Evolutionary conservation across 2,329 filamentous ascomycete species (phyloP).

Genomic region (Hansfordia pulvinata): DNA sequence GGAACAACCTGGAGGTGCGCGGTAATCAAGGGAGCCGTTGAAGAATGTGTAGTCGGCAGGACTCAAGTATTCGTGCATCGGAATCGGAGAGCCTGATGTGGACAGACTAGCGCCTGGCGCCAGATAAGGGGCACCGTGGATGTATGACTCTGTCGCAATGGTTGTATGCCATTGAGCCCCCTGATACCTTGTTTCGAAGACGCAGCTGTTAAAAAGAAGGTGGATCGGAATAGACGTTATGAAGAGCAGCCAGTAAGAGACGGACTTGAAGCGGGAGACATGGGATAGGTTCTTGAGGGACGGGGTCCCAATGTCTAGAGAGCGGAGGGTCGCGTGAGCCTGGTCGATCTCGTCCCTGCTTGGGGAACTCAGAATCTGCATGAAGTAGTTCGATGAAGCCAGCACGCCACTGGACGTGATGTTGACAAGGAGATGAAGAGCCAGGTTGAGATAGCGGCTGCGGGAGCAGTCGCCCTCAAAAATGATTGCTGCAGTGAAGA

Average conservation of each 20-base stretch:
- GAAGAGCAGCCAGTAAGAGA: constrained; percentile 2
- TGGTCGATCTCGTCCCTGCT: constrained; percentile 13
- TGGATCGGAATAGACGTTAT: constrained; percentile 4
- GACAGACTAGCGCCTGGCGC: constrained; percentile 2
- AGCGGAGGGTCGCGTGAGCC: constrained; percentile 23
- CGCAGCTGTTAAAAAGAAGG: constrained; percentile 3
- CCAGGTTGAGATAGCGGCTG: constrained; percentile 2
- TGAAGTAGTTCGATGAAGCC: constrained; percentile 7
- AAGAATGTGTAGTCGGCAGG: no score
- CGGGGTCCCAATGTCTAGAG: constrained; percentile 26
- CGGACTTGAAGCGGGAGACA: constrained; percentile 1
- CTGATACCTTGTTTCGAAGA: constrained; percentile 3
- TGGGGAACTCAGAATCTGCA: constrained; percentile 7
- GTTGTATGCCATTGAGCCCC: constrained; percentile 1
- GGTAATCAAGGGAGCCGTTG: no score
- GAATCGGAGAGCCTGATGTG: no score
- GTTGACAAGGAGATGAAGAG: constrained; percentile 4
- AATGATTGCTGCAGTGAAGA: no score
- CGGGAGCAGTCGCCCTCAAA: no score
- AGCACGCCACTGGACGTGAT: constrained; percentile 2
- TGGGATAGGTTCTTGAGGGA: constrained; percentile 20
- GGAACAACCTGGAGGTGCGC: no score
- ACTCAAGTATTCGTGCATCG: no score
- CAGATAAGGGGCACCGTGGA: constrained; percentile 1
- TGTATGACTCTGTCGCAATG: constrained; percentile 3